Evolutionary conservation across 306 rosid genomes (phyloP).

Genomic region (Cucurbita argyrosperma): DNA sequence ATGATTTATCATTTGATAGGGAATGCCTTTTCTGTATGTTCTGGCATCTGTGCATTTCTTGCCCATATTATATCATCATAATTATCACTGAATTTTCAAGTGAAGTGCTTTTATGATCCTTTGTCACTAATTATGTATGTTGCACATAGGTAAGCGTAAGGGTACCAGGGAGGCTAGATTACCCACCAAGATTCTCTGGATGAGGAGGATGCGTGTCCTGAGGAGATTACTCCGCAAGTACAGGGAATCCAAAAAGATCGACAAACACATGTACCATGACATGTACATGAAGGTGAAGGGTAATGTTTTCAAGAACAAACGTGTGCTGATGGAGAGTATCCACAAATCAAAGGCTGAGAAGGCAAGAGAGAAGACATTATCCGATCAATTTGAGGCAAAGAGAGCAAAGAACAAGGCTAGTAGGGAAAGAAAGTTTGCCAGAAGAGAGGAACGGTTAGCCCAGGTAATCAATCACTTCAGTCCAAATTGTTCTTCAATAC

Average conservation of each 20-base stretch:
- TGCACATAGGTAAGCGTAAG: slow-evolving; percentile 60
- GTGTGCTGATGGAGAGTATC: slow-evolving; percentile 93
- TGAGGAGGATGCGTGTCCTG: slow-evolving; percentile 96
- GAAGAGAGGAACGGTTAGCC: slow-evolving; percentile 90
- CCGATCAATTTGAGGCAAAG: slow-evolving; percentile 89
- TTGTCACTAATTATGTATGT: background rate
- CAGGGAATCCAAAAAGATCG: slow-evolving; percentile 77
- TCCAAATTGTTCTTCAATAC: background rate
- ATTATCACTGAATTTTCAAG: background rate
- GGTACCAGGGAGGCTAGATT: slow-evolving; percentile 98
- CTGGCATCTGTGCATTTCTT: background rate
- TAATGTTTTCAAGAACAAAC: slow-evolving; percentile 89
- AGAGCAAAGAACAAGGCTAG: slow-evolving; percentile 97
- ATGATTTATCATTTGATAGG: background rate
- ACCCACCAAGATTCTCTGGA: slow-evolving; percentile 89
- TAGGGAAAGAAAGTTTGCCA: slow-evolving; percentile 68
- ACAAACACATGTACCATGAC: slow-evolving; percentile 96
- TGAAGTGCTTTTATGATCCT: background rate
- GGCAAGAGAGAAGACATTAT: slow-evolving; percentile 88
- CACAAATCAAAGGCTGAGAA: slow-evolving; percentile 96
- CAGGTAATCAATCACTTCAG: slow-evolving; percentile 22
- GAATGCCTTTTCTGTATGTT: no score
- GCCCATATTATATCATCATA: background rate
- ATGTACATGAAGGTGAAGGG: slow-evolving; percentile 99
- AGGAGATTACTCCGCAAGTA: slow-evolving; percentile 95